phyloP scores from a whole-genome alignment of 1,139 yeast species.

The Debaryomycetaceae sp. region DNA sequence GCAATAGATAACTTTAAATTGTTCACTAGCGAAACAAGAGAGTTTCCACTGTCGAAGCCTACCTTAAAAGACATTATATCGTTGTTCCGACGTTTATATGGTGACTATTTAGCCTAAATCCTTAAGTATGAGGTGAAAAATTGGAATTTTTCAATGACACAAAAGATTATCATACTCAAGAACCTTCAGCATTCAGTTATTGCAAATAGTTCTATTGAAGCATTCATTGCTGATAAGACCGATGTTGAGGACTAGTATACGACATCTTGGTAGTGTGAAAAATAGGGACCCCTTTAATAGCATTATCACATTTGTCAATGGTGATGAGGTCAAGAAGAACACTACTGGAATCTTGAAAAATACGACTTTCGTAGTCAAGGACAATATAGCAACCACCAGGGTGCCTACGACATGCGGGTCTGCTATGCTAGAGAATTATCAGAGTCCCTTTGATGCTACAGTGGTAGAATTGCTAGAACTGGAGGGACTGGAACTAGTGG shows the following conservation, averaged over 20 bases:
- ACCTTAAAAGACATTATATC: background rate
- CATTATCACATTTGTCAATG: background rate
- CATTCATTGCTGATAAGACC: background rate
- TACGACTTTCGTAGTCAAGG: slow-evolving; percentile 45
- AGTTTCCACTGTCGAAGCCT: slow-evolving; percentile 31
- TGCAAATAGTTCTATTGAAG: background rate
- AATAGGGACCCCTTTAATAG: slow-evolving; percentile 1
- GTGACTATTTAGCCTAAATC: background rate
- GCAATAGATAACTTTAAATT: slow-evolving; percentile 65
- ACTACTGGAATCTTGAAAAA: background rate
- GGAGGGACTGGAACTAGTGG: slow-evolving; percentile 56
- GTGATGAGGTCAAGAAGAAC: background rate
- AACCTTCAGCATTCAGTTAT: no score
- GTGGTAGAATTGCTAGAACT: slow-evolving; percentile 52
- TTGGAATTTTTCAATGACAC: background rate
- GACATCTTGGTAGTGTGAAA: background rate
- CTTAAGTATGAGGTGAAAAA: background rate
- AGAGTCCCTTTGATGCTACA: slow-evolving; percentile 82
- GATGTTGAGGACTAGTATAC: background rate
- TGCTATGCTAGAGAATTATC: slow-evolving; percentile 50
- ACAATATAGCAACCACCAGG: slow-evolving; percentile 67
- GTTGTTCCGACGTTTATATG: background rate
- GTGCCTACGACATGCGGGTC: slow-evolving; percentile 80
- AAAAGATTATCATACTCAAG: no score
- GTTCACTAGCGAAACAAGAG: slow-evolving; percentile 42